Conservation (phyloP, 2,329 filamentous ascomycete species). For the Botrytis hyacinthi region DNA sequence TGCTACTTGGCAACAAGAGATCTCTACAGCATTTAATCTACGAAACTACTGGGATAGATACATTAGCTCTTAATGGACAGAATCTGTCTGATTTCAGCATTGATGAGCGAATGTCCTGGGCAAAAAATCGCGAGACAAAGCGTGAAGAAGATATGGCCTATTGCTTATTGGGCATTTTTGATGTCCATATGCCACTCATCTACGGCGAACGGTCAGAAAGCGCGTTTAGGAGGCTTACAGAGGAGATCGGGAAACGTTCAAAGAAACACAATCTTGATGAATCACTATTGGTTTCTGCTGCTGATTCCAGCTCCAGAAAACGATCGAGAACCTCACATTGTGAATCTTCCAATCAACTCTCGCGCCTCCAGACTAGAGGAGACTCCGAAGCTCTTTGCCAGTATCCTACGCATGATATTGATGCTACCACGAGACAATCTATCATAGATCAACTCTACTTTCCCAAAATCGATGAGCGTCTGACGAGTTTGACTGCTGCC, state of each 20-base stretch:
- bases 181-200: constrained; percentile 44
- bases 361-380: not conserved
- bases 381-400: not conserved
- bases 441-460: constrained; percentile 42
- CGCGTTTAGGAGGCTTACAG: constrained; percentile 40
- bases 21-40: constrained; percentile 22
- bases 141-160: constrained; percentile 42
- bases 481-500: constrained; percentile 41
- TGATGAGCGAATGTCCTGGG: constrained; percentile 39
- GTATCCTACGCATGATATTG: constrained; percentile 16
- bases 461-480: constrained; percentile 42
- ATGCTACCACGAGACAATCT: constrained; percentile 24
- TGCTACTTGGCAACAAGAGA: constrained; percentile 23
- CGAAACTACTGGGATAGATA: constrained; percentile 24
- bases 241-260: constrained; percentile 35
- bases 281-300: constrained; percentile 16
- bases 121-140: constrained; percentile 40
- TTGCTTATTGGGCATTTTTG: constrained; percentile 46
- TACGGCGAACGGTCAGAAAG: constrained; percentile 41
- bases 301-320: constrained; percentile 20
- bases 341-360: constrained; percentile 7
- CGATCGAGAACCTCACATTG: constrained; percentile 22
- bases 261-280: constrained; percentile 25
- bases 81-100: constrained; percentile 30
- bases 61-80: constrained; percentile 22